Percentiles rank a stretch among this genome's conserved stretches.
phyloP scores from a whole-genome alignment of 257 asterid genomes.

The Solanum verrucosum region DNA sequence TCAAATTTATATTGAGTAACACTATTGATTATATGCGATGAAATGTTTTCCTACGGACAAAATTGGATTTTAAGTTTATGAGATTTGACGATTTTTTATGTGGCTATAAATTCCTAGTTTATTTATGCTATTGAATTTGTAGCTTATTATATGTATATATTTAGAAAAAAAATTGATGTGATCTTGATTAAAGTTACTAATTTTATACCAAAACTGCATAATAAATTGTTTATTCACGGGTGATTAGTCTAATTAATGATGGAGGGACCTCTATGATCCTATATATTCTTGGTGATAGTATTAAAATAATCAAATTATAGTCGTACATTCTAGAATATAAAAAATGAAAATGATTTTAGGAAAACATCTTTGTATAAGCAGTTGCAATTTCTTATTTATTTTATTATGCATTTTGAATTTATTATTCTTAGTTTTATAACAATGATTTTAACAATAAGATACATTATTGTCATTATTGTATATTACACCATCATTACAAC shows the following conservation, averaged over 20 bases:
- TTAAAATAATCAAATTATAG: neutral
- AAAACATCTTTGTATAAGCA: neutral
- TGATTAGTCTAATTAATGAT: no score
- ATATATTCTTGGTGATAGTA: neutral
- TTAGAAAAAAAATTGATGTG: accelerated
- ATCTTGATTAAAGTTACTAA: neutral
- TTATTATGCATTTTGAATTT: neutral
- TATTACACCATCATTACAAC: neutral
- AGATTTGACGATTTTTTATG: no score
- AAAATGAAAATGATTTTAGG: neutral
- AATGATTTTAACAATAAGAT: no score
- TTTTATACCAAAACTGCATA: no score
- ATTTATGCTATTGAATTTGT: neutral
- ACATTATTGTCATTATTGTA: neutral
- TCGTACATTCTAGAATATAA: neutral
- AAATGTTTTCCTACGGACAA: neutral
- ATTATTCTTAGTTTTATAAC: no score
- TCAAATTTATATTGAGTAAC: neutral
- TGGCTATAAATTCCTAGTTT: no score
- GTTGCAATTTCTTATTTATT: neutral
- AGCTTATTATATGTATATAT: neutral
- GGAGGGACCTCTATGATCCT: neutral
- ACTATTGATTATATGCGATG: neutral
- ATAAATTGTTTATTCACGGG: neutral
- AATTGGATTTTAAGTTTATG: no score